Evolutionary conservation across 1,284 basidiomycete genomes (phyloP).

Genomic region (Omphalotus olearius): DNA sequence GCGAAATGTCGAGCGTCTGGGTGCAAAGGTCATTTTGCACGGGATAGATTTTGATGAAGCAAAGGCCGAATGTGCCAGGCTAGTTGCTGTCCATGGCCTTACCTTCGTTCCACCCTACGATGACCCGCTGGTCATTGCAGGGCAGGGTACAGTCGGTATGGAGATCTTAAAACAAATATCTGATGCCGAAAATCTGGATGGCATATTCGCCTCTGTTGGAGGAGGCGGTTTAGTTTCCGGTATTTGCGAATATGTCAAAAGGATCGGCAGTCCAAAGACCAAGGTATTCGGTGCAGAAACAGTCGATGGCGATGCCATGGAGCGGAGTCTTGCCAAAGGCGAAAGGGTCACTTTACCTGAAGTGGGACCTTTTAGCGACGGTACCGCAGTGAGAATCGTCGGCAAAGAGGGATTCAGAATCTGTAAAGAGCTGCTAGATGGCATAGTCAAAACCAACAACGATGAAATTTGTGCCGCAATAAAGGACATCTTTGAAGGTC

Average conservation of each 20-base stretch:
- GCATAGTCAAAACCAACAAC: slow-evolving; percentile 83
- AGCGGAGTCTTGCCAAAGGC: slow-evolving; percentile 71
- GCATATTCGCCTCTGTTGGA: slow-evolving; percentile 87
- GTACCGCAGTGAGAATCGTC: slow-evolving; percentile 97
- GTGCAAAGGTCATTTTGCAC: slow-evolving; percentile 91
- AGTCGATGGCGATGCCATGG: slow-evolving; percentile 92
- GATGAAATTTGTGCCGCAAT: slow-evolving; percentile 99
- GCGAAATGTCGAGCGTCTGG: slow-evolving; percentile 87
- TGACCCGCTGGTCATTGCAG: slow-evolving; percentile 94
- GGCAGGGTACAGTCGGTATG: slow-evolving; percentile 94
- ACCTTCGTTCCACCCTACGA: slow-evolving; percentile 97
- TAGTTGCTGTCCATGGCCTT: slow-evolving; percentile 75
- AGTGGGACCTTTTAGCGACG: slow-evolving; percentile 96
- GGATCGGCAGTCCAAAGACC: slow-evolving; percentile 83
- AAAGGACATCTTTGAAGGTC: slow-evolving; percentile 98
- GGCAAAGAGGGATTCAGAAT: slow-evolving; percentile 95
- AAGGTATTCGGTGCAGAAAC: slow-evolving; percentile 95
- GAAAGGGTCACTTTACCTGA: slow-evolving; percentile 82
- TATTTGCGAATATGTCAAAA: slow-evolving; percentile 89
- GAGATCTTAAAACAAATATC: slow-evolving; percentile 89
- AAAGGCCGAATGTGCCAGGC: slow-evolving; percentile 88
- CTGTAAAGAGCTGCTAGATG: slow-evolving; percentile 84
- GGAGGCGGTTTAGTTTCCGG: slow-evolving; percentile 93
- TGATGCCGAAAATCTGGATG: slow-evolving; percentile 75
- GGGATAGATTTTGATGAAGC: slow-evolving; percentile 96